Evolutionary conservation across 176 grass and related monocot genomes (phyloP).

Genomic region (Raddia distichophylla): DNA sequence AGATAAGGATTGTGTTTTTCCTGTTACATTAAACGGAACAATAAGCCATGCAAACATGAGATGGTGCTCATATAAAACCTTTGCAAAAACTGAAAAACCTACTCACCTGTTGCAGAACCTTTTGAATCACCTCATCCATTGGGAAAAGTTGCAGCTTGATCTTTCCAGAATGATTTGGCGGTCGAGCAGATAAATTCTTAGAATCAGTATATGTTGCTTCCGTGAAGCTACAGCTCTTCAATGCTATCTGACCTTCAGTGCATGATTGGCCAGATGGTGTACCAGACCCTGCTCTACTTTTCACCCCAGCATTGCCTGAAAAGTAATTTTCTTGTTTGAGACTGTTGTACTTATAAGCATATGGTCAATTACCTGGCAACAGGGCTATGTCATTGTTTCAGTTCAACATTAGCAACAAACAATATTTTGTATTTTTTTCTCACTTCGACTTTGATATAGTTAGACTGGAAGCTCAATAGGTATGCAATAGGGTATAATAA

Average conservation of each 20-base stretch:
- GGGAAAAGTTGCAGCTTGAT: slow-evolving; percentile 93
- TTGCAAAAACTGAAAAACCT: slow-evolving; percentile 18
- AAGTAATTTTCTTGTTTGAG: slow-evolving; percentile 36
- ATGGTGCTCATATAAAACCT: slow-evolving; percentile 17
- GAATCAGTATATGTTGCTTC: slow-evolving; percentile 35
- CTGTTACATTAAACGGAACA: slow-evolving; percentile 51
- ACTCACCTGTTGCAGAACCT: slow-evolving; percentile 73
- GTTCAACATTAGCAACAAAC: not conserved
- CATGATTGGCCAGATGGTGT: slow-evolving; percentile 35
- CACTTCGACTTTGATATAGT: not conserved
- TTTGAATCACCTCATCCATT: slow-evolving; percentile 64
- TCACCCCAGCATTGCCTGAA: slow-evolving; percentile 57
- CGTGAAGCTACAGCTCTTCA: slow-evolving; percentile 17
- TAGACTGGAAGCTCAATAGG: not conserved
- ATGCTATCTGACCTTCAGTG: slow-evolving; percentile 21
- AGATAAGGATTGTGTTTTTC: slow-evolving; percentile 81
- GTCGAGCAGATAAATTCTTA: slow-evolving; percentile 37
- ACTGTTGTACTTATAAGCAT: not conserved
- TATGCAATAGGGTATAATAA: not conserved
- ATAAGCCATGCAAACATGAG: slow-evolving; percentile 33
- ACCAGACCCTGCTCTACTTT: slow-evolving; percentile 26
- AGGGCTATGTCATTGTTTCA: not conserved
- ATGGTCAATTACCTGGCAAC: not conserved
- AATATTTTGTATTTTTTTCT: slow-evolving; percentile 13
- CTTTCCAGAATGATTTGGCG: slow-evolving; percentile 55